Evolutionary conservation across 2,329 filamentous ascomycete species (phyloP).

Genomic region (Amauroascus verrucosus): DNA sequence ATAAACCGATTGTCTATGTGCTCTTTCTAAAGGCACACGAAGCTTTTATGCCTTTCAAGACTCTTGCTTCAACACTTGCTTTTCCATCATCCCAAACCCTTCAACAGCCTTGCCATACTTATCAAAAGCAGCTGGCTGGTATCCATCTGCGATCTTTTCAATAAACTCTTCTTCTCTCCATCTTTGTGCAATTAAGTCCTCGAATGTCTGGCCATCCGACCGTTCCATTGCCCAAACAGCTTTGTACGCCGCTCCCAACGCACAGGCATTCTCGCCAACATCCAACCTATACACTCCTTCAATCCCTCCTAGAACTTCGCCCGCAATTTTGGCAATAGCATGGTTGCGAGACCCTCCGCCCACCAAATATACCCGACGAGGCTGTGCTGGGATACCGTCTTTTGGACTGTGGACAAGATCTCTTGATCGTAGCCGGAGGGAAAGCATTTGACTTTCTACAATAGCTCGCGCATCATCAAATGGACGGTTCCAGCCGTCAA

Average conservation of each 20-base stretch:
- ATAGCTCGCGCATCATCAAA: slow-evolving; percentile 72
- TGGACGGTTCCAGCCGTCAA: slow-evolving; percentile 45
- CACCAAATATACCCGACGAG: slow-evolving; percentile 83
- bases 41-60: not conserved
- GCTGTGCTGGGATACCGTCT: slow-evolving; percentile 61
- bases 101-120: slow-evolving; percentile 65
- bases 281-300: slow-evolving; percentile 92
- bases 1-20: too few relatives aligned
- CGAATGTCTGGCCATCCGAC: slow-evolving; percentile 61
- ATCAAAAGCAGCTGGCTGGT: slow-evolving; percentile 62
- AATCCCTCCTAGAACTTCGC: slow-evolving; percentile 74
- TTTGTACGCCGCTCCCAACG: slow-evolving; percentile 88
- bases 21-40: too few relatives aligned
- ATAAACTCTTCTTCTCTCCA: slow-evolving; percentile 83
- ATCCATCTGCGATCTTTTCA: slow-evolving; percentile 72
- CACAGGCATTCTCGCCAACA: slow-evolving; percentile 90
- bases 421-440: slow-evolving; percentile 73
- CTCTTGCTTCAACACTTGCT: slow-evolving; percentile 45
- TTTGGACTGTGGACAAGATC: slow-evolving; percentile 56
- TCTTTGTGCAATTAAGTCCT: slow-evolving; percentile 69
- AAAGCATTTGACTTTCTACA: slow-evolving; percentile 89
- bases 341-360: slow-evolving; percentile 84
- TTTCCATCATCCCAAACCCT: slow-evolving; percentile 69
- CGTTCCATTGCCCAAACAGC: slow-evolving; percentile 84
- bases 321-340: slow-evolving; percentile 74